Percentiles rank a stretch among this genome's conserved stretches.
phyloP scores from a whole-genome alignment of 129 eudicot species.

The Flaveria robusta region DNA sequence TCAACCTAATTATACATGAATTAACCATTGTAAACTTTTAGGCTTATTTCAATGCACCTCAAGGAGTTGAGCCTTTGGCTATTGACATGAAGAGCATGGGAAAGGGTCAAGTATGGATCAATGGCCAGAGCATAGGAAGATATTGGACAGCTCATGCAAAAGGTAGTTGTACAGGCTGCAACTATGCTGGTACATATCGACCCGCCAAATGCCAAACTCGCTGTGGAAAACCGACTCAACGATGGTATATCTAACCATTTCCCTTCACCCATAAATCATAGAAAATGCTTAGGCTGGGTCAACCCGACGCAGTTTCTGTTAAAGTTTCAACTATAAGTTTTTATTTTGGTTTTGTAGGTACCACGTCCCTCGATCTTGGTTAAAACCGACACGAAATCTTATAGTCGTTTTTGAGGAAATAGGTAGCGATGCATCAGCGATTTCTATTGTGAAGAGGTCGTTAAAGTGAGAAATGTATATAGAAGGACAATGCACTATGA shows the following conservation, averaged over 20 bases:
- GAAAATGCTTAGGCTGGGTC: neutral
- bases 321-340: neutral
- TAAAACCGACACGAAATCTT: conserved; percentile 59
- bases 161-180: conserved; percentile 65
- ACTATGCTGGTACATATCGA: conserved; percentile 63
- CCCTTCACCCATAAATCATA: neutral
- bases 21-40: conserved; percentile 32
- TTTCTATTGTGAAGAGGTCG: conserved; percentile 63
- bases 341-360: conserved; percentile 52
- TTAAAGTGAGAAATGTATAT: conserved; percentile 32
- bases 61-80: conserved; percentile 73
- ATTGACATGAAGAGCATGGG: conserved; percentile 82
- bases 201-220: conserved; percentile 73
- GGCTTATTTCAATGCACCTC: conserved; percentile 83
- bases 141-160: conserved; percentile 71
- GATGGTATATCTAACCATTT: conserved; percentile 56
- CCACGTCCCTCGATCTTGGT: conserved; percentile 89
- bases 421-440: conserved; percentile 68
- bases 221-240: conserved; percentile 86
- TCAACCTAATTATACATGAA: neutral
- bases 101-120: conserved; percentile 91
- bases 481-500: conserved; percentile 10
- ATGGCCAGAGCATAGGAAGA: conserved; percentile 89
- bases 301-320: neutral
- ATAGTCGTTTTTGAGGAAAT: conserved; percentile 75